phyloP scores from a whole-genome alignment of 805 yeast genomes.

The Yamadazyma philogaea region DNA sequence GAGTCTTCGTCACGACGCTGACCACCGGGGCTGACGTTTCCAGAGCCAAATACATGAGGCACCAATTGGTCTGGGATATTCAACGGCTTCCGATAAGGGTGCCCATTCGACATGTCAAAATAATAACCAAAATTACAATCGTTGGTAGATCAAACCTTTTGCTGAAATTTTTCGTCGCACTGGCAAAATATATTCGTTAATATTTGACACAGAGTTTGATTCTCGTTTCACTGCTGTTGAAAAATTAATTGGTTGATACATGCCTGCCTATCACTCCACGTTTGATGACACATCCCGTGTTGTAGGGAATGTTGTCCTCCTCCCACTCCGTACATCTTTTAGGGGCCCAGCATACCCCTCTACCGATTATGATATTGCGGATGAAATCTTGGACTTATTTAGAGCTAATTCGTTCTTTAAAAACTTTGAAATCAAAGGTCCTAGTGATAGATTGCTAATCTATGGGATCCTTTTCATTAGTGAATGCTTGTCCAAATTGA shows the following conservation, averaged over 20 bases:
- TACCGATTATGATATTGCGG: constrained; percentile 79
- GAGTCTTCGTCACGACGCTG: neutral
- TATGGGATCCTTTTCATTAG: constrained; percentile 90
- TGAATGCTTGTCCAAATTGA: constrained; percentile 72
- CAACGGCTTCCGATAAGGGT: constrained; percentile 16
- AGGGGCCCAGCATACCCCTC: constrained; percentile 90
- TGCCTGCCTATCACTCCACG: constrained; percentile 78
- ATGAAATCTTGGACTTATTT: constrained; percentile 86
- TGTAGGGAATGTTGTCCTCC: constrained; percentile 76
- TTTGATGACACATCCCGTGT: constrained; percentile 58
- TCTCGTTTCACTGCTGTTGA: no score
- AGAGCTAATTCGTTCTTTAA: constrained; percentile 95
- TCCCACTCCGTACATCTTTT: constrained; percentile 79
- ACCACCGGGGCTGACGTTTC: neutral
- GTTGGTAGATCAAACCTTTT: neutral
- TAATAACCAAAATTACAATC: neutral
- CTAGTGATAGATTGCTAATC: constrained; percentile 87
- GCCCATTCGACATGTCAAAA: constrained; percentile 7
- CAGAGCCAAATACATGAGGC: constrained; percentile 18
- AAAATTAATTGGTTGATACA: constrained; percentile 11
- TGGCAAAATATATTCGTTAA: neutral
- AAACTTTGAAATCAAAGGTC: constrained; percentile 94
- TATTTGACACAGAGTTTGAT: no score
- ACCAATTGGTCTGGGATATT: constrained; percentile 24
- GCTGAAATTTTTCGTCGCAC: neutral